Evolutionary conservation across 2,329 filamentous ascomycete genomes (phyloP).

Genomic region (Stenocarpella maydis): DNA sequence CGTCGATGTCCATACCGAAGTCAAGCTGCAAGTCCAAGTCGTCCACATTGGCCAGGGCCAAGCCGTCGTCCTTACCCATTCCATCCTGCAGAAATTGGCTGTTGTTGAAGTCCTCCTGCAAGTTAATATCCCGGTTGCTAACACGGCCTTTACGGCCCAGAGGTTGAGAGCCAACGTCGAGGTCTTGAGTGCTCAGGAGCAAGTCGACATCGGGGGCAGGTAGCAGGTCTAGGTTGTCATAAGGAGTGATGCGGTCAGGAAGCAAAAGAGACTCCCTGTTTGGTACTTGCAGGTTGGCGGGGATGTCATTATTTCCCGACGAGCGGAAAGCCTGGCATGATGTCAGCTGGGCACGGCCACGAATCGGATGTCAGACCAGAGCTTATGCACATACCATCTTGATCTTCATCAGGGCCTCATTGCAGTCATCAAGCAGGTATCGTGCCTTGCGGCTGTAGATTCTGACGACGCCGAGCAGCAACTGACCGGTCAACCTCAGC

Average conservation of each 20-base stretch:
- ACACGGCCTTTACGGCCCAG: constrained; percentile 65
- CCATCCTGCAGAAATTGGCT: constrained; percentile 83
- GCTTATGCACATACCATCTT: constrained; percentile 77
- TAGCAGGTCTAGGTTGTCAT: constrained; percentile 79
- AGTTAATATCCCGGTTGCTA: constrained; percentile 71
- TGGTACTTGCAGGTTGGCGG: constrained; percentile 80
- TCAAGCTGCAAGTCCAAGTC: constrained; percentile 79
- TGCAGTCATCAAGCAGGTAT: constrained; percentile 96
- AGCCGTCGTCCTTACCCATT: constrained; percentile 65
- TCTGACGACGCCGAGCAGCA: constrained; percentile 92
- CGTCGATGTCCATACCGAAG: constrained; percentile 77
- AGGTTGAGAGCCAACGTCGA: constrained; percentile 53
- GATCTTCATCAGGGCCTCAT: constrained; percentile 96
- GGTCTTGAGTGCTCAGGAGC: constrained; percentile 73
- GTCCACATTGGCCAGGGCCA: constrained; percentile 61
- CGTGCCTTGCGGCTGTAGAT: constrained; percentile 98
- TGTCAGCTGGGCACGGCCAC: constrained; percentile 46
- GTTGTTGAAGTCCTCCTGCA: constrained; percentile 73
- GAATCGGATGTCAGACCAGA: background rate
- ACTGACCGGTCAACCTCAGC: constrained; percentile 89
- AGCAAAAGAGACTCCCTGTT: constrained; percentile 88
- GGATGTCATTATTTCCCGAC: constrained; percentile 92
- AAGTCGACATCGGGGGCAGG: constrained; percentile 90
- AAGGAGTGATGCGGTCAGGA: constrained; percentile 91
- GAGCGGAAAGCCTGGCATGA: constrained; percentile 83